Conservation (phyloP, 768 basidiomycete species). For the Exidia glandulosa region DNA sequence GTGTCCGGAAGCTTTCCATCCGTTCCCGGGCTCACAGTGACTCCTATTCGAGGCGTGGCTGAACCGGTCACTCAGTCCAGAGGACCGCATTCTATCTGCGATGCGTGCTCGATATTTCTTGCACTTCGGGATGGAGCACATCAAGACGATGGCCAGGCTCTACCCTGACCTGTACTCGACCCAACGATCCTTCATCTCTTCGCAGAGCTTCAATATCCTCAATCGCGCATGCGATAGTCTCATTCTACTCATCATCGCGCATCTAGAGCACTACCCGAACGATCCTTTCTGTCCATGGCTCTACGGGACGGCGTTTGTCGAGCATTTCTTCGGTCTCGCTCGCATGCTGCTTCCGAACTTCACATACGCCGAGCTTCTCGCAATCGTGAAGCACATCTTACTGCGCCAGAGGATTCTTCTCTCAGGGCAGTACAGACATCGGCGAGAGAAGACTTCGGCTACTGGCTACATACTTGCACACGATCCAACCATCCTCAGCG, state of each 20-base stretch:
- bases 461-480: constrained; percentile 15
- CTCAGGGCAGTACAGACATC: constrained; percentile 9
- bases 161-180: constrained; percentile 16
- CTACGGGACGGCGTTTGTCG: constrained; percentile 15
- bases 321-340: constrained; percentile 20
- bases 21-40: too few relatives aligned
- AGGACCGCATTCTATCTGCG: constrained; percentile 11
- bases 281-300: constrained; percentile 17
- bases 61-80: constrained; percentile 9
- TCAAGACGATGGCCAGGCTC: constrained; percentile 4
- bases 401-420: constrained; percentile 17
- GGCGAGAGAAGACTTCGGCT: constrained; percentile 9
- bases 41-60: constrained; percentile 18
- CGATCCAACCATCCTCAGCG: constrained; percentile 6
- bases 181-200: constrained; percentile 13
- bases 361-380: constrained; percentile 16
- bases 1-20: too few relatives aligned
- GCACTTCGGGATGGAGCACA: constrained; percentile 11
- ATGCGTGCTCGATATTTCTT: constrained; percentile 14
- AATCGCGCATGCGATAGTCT: constrained; percentile 18
- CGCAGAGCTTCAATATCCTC: constrained; percentile 18
- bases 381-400: constrained; percentile 17
- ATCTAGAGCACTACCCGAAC: constrained; percentile 10
- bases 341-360: constrained; percentile 18
- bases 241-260: constrained; percentile 11